A percentile compares a stretch with the other conserved stretches of the same genome.
Conservation (phyloP, 306 rosid species). For the Cucumis melo region DNA sequence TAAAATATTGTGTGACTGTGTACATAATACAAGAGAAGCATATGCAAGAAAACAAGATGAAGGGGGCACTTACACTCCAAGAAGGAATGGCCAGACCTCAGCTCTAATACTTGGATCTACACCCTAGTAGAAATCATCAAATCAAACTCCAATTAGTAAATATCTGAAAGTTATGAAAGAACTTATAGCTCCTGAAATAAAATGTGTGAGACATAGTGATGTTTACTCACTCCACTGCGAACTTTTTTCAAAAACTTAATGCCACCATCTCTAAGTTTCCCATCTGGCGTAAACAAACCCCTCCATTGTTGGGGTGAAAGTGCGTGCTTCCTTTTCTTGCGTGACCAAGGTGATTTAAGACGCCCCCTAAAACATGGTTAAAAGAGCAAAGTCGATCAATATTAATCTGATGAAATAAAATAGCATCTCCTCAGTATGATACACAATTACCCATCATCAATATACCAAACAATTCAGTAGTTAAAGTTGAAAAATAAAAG, state of each 20-base stretch:
- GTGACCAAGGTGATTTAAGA: conserved; percentile 99
- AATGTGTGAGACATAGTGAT: neutral
- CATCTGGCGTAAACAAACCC: conserved; percentile 62
- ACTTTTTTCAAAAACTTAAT: conserved; percentile 80
- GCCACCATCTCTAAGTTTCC: conserved; percentile 81
- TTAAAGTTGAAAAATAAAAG: neutral
- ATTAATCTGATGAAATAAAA: neutral
- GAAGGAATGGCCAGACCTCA: conserved; percentile 97
- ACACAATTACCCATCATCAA: no score
- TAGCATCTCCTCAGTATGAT: neutral
- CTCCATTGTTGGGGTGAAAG: conserved; percentile 79
- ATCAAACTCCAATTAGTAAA: conserved; percentile 11
- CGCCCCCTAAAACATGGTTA: conserved; percentile 31
- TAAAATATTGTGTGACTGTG: neutral
- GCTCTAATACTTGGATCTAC: conserved; percentile 83
- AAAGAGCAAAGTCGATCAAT: neutral
- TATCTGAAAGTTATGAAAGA: conserved; percentile 3
- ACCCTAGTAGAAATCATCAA: conserved; percentile 41
- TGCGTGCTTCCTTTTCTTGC: conserved; percentile 75
- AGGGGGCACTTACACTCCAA: conserved; percentile 78
- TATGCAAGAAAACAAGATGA: neutral
- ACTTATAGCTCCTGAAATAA: neutral
- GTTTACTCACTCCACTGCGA: conserved; percentile 90
- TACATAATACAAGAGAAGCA: neutral
- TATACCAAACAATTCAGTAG: neutral